Conservation (phyloP, 352 stramenopile species). For the Pythium vanterpoolii region DNA sequence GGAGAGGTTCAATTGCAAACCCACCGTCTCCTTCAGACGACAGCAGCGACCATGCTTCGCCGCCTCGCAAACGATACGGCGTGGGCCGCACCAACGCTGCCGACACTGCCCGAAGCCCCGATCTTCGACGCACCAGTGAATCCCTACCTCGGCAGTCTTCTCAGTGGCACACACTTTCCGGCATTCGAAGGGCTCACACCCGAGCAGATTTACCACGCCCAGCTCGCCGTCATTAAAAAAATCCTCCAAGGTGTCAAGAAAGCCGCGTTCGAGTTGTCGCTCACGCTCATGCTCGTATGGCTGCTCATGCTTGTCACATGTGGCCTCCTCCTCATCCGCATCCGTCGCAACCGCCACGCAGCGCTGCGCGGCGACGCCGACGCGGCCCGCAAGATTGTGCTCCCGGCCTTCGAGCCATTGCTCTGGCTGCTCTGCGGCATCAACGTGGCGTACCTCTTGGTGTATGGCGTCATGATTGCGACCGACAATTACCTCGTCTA, state of each 20-base stretch:
- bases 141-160: background rate
- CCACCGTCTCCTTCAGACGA: background rate
- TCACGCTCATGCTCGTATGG: constrained; percentile 1
- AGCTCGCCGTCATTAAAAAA: background rate
- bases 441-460: constrained; percentile 32
- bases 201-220: background rate
- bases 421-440: constrained; percentile 29
- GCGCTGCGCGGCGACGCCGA: constrained; percentile 41
- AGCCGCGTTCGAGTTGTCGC: background rate
- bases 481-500: constrained; percentile 23
- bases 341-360: constrained; percentile 48
- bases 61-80: background rate
- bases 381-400: constrained; percentile 48
- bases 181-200: background rate
- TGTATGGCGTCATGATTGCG: constrained; percentile 34
- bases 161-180: background rate
- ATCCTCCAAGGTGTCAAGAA: background rate
- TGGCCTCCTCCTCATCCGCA: constrained; percentile 35
- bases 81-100: background rate
- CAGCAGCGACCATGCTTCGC: background rate
- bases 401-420: constrained; percentile 66
- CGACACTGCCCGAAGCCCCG: background rate
- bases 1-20: background rate
- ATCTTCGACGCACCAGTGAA: background rate
- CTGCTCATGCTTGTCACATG: constrained; percentile 6